phyloP scores from a whole-genome alignment of 768 basidiomycete species.

The Pisolithus albus region DNA sequence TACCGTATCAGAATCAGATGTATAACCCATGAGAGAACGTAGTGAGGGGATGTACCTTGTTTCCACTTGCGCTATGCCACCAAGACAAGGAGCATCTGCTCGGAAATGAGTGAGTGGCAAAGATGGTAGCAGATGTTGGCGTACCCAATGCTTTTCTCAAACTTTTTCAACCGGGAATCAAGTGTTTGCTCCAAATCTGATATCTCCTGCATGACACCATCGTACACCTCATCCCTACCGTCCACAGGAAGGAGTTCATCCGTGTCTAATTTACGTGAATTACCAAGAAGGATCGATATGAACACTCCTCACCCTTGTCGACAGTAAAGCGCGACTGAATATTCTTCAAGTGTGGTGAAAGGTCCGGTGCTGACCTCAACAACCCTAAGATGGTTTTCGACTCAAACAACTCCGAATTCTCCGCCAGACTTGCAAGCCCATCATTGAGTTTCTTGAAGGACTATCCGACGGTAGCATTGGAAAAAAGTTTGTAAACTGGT shows the following conservation, averaged over 20 bases:
- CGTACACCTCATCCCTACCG: constrained; percentile 86
- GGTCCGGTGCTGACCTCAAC: constrained; percentile 75
- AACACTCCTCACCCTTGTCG: constrained; percentile 47
- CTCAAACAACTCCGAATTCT: constrained; percentile 65
- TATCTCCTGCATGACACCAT: constrained; percentile 69
- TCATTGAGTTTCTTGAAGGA: constrained; percentile 69
- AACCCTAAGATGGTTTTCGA: constrained; percentile 72
- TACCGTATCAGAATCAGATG: constrained; percentile 1
- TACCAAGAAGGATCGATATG: background rate
- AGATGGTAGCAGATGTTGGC: constrained; percentile 1
- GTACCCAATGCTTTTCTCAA: constrained; percentile 66
- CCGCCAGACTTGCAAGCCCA: constrained; percentile 56
- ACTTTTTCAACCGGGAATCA: constrained; percentile 56
- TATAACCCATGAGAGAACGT: background rate
- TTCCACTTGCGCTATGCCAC: constrained; percentile 78
- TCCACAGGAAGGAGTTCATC: constrained; percentile 71
- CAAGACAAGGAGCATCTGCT: constrained; percentile 46
- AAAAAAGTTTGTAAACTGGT: constrained; percentile 8
- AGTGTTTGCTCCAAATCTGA: constrained; percentile 61
- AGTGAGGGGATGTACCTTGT: constrained; percentile 46
- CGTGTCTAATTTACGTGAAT: constrained; percentile 33
- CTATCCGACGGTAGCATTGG: constrained; percentile 31
- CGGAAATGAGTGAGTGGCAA: constrained; percentile 18
- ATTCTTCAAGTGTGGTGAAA: constrained; percentile 62
- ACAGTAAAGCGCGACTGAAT: constrained; percentile 59